These are phyloP conservation scores for Herpetomonas tarakana DNA, from an alignment of 208 protist species.

Conservation along the genomic window DNA sequence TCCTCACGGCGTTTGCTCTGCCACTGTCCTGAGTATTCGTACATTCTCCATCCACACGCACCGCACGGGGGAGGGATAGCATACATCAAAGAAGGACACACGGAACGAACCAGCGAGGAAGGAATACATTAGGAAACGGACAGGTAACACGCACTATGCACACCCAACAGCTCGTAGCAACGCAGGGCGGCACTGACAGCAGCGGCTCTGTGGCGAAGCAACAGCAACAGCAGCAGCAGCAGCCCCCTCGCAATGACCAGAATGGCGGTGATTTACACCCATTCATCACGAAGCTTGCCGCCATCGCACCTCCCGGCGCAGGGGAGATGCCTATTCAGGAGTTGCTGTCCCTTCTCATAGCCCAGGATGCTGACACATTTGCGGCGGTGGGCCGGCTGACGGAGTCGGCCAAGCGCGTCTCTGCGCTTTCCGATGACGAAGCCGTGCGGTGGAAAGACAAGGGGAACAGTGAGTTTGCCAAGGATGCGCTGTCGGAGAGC, in stretches of 20 bases:
- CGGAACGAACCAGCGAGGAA: no score
- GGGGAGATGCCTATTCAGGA: conserved; percentile 52
- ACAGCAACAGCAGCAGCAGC: no score
- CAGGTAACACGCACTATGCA: no score
- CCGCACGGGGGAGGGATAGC: no score
- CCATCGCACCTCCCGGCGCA: conserved; percentile 21
- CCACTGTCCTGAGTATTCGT: no score
- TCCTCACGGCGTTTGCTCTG: no score
- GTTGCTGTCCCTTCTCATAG: conserved; percentile 28
- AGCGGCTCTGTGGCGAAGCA: no score
- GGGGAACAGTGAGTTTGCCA: conserved; percentile 59
- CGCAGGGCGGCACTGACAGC: no score
- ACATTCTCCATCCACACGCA: no score
- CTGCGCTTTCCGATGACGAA: conserved; percentile 42
- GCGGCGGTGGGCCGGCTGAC: conserved; percentile 32
- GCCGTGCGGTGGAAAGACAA: conserved; percentile 79
- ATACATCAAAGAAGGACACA: no score
- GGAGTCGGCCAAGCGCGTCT: conserved; percentile 20
- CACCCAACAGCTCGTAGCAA: no score
- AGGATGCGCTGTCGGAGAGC: conserved; percentile 35
- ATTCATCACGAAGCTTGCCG: conserved; percentile 31
- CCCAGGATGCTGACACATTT: conserved; percentile 30
- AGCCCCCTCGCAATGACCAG: conserved; percentile 36
- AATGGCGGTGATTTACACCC: conserved; percentile 44
- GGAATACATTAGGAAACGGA: no score